phyloP scores from a whole-genome alignment of 495 filamentous ascomycete species.

The Xylaria telfairii region DNA sequence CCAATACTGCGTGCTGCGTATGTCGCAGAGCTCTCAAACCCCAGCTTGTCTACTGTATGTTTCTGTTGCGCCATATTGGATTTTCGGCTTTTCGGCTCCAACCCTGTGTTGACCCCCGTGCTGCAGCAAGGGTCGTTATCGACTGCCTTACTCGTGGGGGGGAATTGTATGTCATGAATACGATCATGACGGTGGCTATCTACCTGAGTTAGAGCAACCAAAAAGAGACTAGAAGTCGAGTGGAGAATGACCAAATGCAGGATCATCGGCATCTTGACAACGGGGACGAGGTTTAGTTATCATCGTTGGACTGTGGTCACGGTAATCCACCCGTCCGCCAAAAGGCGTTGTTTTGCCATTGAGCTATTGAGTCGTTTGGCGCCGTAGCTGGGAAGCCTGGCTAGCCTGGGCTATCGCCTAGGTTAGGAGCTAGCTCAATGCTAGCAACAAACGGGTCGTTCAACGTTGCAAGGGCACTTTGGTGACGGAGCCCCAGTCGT shows the following conservation, averaged over 20 bases:
- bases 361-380: neutral
- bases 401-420: neutral
- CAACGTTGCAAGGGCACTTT: neutral
- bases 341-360: neutral
- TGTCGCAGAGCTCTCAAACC: slow-evolving; percentile 2
- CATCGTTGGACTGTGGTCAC: too few relatives aligned
- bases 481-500: slow-evolving; percentile 5
- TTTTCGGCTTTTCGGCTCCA: slow-evolving; percentile 1
- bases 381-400: neutral
- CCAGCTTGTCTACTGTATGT: neutral
- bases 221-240: slow-evolving; percentile 1
- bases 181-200: neutral
- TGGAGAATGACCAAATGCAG: neutral
- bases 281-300: too few relatives aligned
- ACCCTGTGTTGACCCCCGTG: slow-evolving; percentile 18
- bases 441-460: neutral
- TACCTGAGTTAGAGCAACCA: neutral
- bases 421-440: neutral
- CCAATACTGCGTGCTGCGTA: neutral
- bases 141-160: slow-evolving; percentile 19
- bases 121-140: slow-evolving; percentile 21
- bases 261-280: neutral
- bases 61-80: slow-evolving; percentile 6
- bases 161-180: neutral
- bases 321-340: neutral